Conservation (phyloP, 805 yeast species). For the Ogataea zsoltii region DNA sequence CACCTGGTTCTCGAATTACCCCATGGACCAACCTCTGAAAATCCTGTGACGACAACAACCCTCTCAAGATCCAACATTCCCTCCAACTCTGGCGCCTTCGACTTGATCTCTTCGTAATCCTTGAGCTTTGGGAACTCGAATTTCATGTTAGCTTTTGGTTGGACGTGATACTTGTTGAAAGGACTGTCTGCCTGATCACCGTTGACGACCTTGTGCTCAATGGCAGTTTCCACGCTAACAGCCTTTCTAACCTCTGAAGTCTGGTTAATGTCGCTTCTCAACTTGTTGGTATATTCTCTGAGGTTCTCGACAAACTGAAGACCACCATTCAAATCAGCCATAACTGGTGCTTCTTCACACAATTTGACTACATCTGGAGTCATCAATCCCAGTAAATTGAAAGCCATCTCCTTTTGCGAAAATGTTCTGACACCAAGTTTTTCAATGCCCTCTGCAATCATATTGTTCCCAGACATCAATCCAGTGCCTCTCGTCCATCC, state of each 20-base stretch:
- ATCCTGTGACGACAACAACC: constrained; percentile 95
- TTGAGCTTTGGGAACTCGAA: constrained; percentile 91
- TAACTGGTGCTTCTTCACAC: constrained; percentile 91
- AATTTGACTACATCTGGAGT: constrained; percentile 80
- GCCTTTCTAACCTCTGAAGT: constrained; percentile 93
- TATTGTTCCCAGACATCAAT: constrained; percentile 95
- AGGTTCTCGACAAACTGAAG: constrained; percentile 89
- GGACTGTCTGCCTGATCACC: constrained; percentile 90
- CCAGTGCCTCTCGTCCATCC: constrained; percentile 99
- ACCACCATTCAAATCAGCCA: constrained; percentile 99
- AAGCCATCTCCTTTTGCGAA: constrained; percentile 99
- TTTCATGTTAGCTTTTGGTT: constrained; percentile 94
- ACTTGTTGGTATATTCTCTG: constrained; percentile 78
- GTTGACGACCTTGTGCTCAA: constrained; percentile 81
- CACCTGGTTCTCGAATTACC: constrained; percentile 99
- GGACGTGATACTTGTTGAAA: constrained; percentile 70
- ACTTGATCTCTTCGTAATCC: constrained; percentile 70
- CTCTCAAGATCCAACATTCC: constrained; percentile 91
- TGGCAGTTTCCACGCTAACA: constrained; percentile 88
- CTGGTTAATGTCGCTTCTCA: constrained; percentile 76
- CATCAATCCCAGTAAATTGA: constrained; percentile 92
- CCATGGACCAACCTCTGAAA: constrained; percentile 99
- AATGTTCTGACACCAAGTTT: constrained; percentile 94
- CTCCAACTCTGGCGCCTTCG: constrained; percentile 70
- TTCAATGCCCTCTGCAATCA: constrained; percentile 97